Percentiles rank a stretch among this genome's conserved stretches.
phyloP scores from a whole-genome alignment of 345 rosid genomes.

The Citrus inodora region DNA sequence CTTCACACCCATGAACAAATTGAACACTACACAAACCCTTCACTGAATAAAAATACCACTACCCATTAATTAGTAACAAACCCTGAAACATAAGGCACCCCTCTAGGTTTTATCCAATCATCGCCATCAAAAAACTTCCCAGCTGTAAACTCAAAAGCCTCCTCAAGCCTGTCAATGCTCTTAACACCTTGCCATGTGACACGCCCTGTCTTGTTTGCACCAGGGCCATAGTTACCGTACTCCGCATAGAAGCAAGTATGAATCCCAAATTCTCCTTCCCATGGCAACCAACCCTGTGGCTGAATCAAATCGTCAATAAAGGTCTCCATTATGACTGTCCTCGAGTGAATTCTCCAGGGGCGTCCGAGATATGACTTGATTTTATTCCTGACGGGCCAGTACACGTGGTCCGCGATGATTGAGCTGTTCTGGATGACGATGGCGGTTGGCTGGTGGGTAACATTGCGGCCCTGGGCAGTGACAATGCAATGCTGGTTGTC shows the following conservation, averaged over 20 bases:
- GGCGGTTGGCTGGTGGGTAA: constrained; percentile 40
- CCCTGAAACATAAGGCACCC: constrained; percentile 48
- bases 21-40: not conserved
- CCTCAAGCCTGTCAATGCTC: constrained; percentile 30
- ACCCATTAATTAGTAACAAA: not conserved
- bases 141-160: constrained; percentile 37
- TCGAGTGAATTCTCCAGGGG: constrained; percentile 60
- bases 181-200: constrained; percentile 67
- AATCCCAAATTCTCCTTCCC: constrained; percentile 46
- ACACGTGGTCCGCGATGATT: constrained; percentile 41
- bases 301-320: constrained; percentile 54
- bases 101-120: constrained; percentile 44
- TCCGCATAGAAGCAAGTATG: constrained; percentile 61
- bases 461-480: constrained; percentile 60
- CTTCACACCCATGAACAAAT: not conserved
- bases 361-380: constrained; percentile 61
- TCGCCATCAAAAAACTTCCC: constrained; percentile 39
- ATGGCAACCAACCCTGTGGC: constrained; percentile 68
- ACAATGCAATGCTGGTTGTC: constrained; percentile 46
- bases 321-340: constrained; percentile 60
- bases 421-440: constrained; percentile 72
- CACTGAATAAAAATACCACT: not conserved
- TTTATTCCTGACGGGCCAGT: constrained; percentile 25
- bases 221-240: constrained; percentile 61
- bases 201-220: constrained; percentile 35